Base-by-base conservation (phyloP, 2,329 filamentous ascomycete genomes). In the Salinomyces thailandicus region DNA sequence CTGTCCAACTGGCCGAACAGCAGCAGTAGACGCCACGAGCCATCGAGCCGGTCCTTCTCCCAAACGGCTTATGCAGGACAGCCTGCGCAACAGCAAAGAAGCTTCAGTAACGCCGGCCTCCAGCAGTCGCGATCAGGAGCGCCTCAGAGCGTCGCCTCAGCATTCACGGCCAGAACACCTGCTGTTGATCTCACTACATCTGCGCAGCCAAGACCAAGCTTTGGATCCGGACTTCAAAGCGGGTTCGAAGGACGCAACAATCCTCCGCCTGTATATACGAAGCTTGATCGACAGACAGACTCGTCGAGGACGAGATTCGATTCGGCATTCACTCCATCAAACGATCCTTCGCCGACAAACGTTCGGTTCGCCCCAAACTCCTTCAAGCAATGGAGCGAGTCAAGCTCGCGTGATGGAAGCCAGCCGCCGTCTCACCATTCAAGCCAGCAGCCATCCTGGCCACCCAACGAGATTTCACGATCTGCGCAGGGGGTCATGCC, bases 381-480 rank as follows among this genome's bases (percentile, higher is more conserved):
- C 6, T 73, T 67, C 49, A 63, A 68, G 43, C 58, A 54, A 12
- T 56, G 57, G 2, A 67, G 67, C 32, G 61, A 61, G 32, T 59
- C 63, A 13, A 54, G 62, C 3, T 69, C 72, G n/a, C 65, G 72
- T 41, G 74, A 75, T 39, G 59, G 63, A 28, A 75, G 67, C 53
- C 59, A 73, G 31, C 72, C 75, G 30, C 66, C 73, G 2, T 75
- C 75, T 22, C 66, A 71, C 32, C 68, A 73, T 37, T 60, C 63
- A 8, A 60, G 60, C 12, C 60, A 67, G 31, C 55, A 57, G 16
- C 44, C 56, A 5, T 52, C 54, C 19, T 62, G 57, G 33, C 36
- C 40, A 8, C 38, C 35, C 4, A 35, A 44, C 2, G 46, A 50
- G 18, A 46, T 47, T 31, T 35, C 45, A n/a, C 36, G 34, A 13